phyloP scores from a whole-genome alignment of 352 stramenopile species.

The Peronospora destructor region DNA sequence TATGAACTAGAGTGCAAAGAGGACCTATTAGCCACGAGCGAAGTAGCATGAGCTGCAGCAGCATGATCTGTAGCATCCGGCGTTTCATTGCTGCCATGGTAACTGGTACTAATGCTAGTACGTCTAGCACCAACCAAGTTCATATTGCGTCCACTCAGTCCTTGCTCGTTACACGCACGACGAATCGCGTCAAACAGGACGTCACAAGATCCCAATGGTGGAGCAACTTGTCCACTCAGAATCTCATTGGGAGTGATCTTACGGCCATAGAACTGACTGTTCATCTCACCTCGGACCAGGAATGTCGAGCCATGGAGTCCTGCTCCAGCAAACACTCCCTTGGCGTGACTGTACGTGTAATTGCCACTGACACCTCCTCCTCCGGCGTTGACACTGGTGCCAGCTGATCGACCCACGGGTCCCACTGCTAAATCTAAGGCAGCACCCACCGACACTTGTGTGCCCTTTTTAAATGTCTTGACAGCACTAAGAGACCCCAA shows the following conservation, averaged over 20 bases:
- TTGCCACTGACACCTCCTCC: conserved; percentile 72
- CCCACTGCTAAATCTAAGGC: conserved; percentile 72
- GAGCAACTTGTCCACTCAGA: conserved; percentile 62
- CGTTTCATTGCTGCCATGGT: conserved; percentile 12
- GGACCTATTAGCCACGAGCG: conserved; percentile 13
- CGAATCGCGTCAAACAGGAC: conserved; percentile 63
- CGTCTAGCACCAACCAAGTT: conserved; percentile 22
- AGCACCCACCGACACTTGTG: conserved; percentile 72
- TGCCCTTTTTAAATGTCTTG: conserved; percentile 79
- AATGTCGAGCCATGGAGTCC: conserved; percentile 81
- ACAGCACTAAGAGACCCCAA: conserved; percentile 64
- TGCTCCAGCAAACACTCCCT: conserved; percentile 71
- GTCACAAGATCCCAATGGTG: conserved; percentile 55
- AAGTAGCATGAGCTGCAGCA: conserved; percentile 18
- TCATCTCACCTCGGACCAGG: conserved; percentile 79
- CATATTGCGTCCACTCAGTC: conserved; percentile 13
- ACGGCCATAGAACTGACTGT: conserved; percentile 75
- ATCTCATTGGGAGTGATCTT: conserved; percentile 80
- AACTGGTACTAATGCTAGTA: conserved; percentile 25
- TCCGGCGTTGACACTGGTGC: conserved; percentile 71
- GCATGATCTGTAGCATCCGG: conserved; percentile 27
- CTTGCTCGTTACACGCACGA: conserved; percentile 31
- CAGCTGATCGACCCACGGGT: conserved; percentile 57
- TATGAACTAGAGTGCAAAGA: conserved; percentile 21
- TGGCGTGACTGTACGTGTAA: conserved; percentile 84